A percentile compares a stretch with the other conserved stretches of the same genome.
Evolutionary conservation across 1,284 basidiomycete species (phyloP).

Genomic region (Sanghuangporus baumii): DNA sequence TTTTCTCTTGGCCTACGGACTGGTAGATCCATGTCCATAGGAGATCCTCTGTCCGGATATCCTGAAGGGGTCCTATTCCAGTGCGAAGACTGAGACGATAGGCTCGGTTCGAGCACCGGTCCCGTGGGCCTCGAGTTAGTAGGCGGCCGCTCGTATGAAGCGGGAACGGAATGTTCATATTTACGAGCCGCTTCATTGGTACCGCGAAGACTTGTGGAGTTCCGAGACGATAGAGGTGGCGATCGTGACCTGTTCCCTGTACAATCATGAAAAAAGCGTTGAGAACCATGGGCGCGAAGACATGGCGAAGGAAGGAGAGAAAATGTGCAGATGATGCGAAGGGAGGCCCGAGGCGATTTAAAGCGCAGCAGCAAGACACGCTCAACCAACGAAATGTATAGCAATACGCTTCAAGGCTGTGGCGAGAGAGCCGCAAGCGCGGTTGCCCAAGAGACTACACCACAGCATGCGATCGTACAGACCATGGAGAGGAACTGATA

Average conservation of each 20-base stretch:
- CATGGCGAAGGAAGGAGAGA: conserved; percentile 7
- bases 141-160: background rate
- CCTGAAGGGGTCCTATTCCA: background rate
- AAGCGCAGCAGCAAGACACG: no score
- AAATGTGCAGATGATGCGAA: background rate
- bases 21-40: conserved; percentile 3
- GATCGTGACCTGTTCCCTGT: conserved; percentile 15
- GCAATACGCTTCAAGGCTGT: background rate
- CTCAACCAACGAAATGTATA: background rate
- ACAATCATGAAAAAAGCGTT: conserved; percentile 9
- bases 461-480: background rate
- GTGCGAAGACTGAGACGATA: background rate
- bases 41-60: background rate
- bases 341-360: background rate
- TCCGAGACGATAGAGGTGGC: background rate
- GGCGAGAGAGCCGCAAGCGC: background rate
- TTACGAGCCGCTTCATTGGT: background rate
- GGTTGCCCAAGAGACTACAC: background rate
- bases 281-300: conserved; percentile 10
- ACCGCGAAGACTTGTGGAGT: background rate
- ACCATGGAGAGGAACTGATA: conserved; percentile 9
- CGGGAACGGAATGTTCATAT: background rate
- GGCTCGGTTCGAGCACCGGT: background rate
- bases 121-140: background rate
- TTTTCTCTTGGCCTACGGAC: conserved; percentile 7